Base-by-base conservation (phyloP, 2,329 filamentous ascomycete genomes). In the Neofusicoccum parvum region DNA sequence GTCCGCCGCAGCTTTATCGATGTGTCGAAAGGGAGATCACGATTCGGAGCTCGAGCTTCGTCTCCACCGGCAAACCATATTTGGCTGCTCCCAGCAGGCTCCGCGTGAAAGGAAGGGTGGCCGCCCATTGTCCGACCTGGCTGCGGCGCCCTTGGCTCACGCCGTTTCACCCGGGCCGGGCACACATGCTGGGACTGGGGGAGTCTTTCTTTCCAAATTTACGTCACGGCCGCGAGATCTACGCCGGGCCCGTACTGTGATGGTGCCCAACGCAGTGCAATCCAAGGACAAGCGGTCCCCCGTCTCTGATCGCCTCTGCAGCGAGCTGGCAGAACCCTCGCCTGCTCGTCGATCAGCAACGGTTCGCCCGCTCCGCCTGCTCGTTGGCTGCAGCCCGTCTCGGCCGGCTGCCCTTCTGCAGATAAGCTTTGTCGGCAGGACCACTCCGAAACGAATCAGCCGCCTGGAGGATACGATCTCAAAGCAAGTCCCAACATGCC, bases 21-120 rank as follows among this genome's bases (percentile, higher is more conserved):
- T 53, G 37, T 53, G 12, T 60, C 56, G 56, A 60, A 9, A 23
- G 41, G 56, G 41, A 60, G 56, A 60, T 60, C 56, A 46, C 56
- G 56, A n/a, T 60, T 48, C 32, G 23, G 43, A 48, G 56, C 56
- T 60, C 56, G 56, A 60, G 56, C 56, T 60, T 59, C 56, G 37
- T 60, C 56, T 60, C 43, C 56, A 60, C 56, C 20, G 56, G 41
- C 39, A 46, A 59, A 59, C 39, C 54, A 46, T 41, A 32, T 58
- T 41, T 20, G 11, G 50, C 11, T 12, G 34, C 27, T 32, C 49
- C 49, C 15, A 36, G 49, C 49, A n/a, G 7, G 17, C 37, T 34
- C 32, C 53, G 37, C 53, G 9, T 32, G 54, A 46, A n/a, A 43
- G 39, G 20, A 27, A 43, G 10, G n/a, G 48, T 20, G 3, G 48